phyloP scores from a whole-genome alignment of 2,329 filamentous ascomycete genomes.

The Fusarium sp. region DNA sequence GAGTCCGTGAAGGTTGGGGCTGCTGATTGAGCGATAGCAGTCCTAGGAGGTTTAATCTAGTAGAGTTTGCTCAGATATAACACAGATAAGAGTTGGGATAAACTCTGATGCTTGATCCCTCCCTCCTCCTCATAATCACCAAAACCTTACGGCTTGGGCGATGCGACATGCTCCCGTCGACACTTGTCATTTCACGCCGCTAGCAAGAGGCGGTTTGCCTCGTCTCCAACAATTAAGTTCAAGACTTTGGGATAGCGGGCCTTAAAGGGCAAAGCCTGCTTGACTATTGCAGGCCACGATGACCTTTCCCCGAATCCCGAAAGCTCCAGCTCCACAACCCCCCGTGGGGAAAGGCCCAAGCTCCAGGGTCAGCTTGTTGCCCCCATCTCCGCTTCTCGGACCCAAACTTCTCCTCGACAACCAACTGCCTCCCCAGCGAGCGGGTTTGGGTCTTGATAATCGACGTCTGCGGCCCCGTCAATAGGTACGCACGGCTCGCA shows the following conservation, averaged over 20 bases:
- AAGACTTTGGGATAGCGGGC: not conserved
- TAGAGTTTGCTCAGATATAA: not conserved
- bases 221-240: slow-evolving; percentile 3
- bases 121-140: not conserved
- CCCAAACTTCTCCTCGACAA: slow-evolving; percentile 24
- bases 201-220: slow-evolving; percentile 1
- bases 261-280: not conserved
- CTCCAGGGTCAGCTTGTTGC: slow-evolving; percentile 12
- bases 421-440: not conserved
- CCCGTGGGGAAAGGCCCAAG: slow-evolving; percentile 38
- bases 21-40: not conserved
- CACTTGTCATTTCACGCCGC: slow-evolving; percentile 7
- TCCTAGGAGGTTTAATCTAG: not conserved
- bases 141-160: not conserved
- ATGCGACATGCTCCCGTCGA: not conserved
- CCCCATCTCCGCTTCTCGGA: slow-evolving; percentile 30
- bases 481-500: not conserved
- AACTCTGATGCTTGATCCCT: not conserved
- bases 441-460: not conserved
- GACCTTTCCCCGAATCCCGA: not conserved
- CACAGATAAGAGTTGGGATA: not conserved
- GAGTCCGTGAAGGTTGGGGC: not conserved
- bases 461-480: not conserved
- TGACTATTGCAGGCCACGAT: slow-evolving; percentile 1
- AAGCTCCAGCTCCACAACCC: slow-evolving; percentile 10